Evolutionary conservation across 2,329 filamentous ascomycete genomes (phyloP), one percentile per base, ranked within the genome.

Genomic region (Pseudofabraea citricarpa): DNA sequence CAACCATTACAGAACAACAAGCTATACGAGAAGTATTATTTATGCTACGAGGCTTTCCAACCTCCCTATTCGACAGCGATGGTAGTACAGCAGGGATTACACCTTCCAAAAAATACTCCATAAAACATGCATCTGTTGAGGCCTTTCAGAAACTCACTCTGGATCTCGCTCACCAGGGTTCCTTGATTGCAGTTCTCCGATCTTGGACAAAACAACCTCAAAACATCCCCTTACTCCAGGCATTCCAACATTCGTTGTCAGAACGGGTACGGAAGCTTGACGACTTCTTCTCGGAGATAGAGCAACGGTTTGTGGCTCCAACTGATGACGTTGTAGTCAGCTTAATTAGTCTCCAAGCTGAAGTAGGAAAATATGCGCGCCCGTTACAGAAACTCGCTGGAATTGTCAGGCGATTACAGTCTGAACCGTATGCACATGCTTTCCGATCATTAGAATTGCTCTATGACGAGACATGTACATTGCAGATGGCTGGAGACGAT

Each of bases 31-130:
- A 97, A 57, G 77, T 81, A 0, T 69, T 96, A 1, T 91, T 88
- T 56, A 94, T 96, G 87, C 74, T 97, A 0, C 78, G 81, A 42
- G 90, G 90, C 1, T 68, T 93, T 4, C 76, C 82, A 5, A 91
- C 86, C 2, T 83, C 81, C 2, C 59, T 95, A 1, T 95, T 90
- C 55, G 59, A 56, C 26, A 51, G 60, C 5, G 51, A 4, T 43
- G 39, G 54, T 63, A 19, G 58, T n/a, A 59, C 43, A 68, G 68
- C 52, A 52, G 49, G 18, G 44, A 65, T 56, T 37, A 48, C 51
- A 36, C 51, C 49, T 19, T 56, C 55, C 3, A 56, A 53, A 35
- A 27, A 41, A n/a, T 65, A 51, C 47, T 49, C 40, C 16, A 46
- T 73, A 15, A 61, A 59, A 36, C 65, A 71, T 54, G 56, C 60